phyloP scores from a whole-genome alignment of 2,329 filamentous ascomycete genomes.

The Escovopsis sp. region DNA sequence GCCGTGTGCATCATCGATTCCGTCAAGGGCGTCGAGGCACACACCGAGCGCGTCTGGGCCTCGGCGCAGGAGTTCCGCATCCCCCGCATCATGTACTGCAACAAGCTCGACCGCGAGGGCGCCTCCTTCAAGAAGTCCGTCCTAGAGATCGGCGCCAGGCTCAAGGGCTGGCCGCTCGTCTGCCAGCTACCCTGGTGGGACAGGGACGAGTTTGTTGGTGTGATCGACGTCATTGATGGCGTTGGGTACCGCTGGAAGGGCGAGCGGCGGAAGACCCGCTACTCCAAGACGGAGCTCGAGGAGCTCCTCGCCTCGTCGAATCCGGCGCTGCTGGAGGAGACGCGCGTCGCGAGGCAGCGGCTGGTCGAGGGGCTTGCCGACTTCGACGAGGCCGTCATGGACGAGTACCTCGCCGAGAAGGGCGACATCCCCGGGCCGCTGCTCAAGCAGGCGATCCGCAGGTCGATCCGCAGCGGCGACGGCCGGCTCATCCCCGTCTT shows the following conservation, averaged over 20 bases:
- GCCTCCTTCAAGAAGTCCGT: slow-evolving; percentile 73
- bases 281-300: slow-evolving; percentile 14
- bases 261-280: slow-evolving; percentile 23
- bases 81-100: slow-evolving; percentile 63
- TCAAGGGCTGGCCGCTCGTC: slow-evolving; percentile 75
- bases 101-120: slow-evolving; percentile 65
- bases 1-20: slow-evolving; percentile 88
- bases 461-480: slow-evolving; percentile 50
- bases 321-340: slow-evolving; percentile 46
- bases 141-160: slow-evolving; percentile 63
- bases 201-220: slow-evolving; percentile 62
- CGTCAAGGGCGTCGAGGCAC: slow-evolving; percentile 87
- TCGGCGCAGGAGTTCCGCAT: slow-evolving; percentile 78
- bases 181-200: slow-evolving; percentile 95
- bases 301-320: slow-evolving; percentile 26
- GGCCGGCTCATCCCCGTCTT: slow-evolving; percentile 74
- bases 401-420: slow-evolving; percentile 64
- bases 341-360: slow-evolving; percentile 59
- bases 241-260: slow-evolving; percentile 57
- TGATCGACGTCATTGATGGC: slow-evolving; percentile 69
- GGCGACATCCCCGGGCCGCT: slow-evolving; percentile 54
- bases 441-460: slow-evolving; percentile 60
- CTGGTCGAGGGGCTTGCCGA: slow-evolving; percentile 77
- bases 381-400: slow-evolving; percentile 73
- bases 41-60: slow-evolving; percentile 91